Evolutionary conservation across 2,329 filamentous ascomycete species (phyloP), one percentile per base, ranked within the genome.

Genomic region (Mollisia scopiformis): DNA sequence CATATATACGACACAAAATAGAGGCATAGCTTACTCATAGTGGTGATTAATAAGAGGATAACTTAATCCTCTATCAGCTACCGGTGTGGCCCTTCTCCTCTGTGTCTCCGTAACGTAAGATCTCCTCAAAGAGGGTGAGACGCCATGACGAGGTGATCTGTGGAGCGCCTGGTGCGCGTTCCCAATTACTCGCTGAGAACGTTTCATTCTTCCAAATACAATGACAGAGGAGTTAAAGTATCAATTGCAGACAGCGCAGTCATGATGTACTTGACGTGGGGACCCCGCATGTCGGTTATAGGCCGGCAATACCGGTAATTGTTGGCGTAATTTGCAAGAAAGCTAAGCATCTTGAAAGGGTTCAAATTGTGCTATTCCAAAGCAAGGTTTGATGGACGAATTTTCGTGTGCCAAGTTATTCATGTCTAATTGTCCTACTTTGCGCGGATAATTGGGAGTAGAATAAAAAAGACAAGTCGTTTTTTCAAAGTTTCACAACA

Each of bases 1-100:
- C 27, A 51, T 16, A 33, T 30, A 35, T 1, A 14, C 7, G 30
- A 7, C 19, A 10, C 23, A 14, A 27, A 27, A 21, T 8, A 7
- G 14, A 19, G 8, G 21, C 6, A 56, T 3, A 2, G 51, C 57
- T 54, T 59, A 69, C 68, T 69, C 65, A 61, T 69, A 68, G 56
- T 67, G 63, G 57, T 69, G 68, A 60, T 69, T 66, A 23, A 67
- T 54, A 19, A 68, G 21, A 14, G 60, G 58, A 46, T 61, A 69
- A 7, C 16, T 46, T 21, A 62, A 37, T n/a, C 57, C 58, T 11
- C 21, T n/a, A 16, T 52, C 49, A 41, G 53, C 51, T 23, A 47
- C 46, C 11, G 58, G 61, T 21, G 60, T 65, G 5, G 58, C 62
- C 41, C 23, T 55, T 41, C 64, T 60, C 33, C 62, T 61, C 58